Evolutionary conservation across 371 early-diverging fungal genomes (phyloP).

Genomic region (Funneliformis caledonium): DNA sequence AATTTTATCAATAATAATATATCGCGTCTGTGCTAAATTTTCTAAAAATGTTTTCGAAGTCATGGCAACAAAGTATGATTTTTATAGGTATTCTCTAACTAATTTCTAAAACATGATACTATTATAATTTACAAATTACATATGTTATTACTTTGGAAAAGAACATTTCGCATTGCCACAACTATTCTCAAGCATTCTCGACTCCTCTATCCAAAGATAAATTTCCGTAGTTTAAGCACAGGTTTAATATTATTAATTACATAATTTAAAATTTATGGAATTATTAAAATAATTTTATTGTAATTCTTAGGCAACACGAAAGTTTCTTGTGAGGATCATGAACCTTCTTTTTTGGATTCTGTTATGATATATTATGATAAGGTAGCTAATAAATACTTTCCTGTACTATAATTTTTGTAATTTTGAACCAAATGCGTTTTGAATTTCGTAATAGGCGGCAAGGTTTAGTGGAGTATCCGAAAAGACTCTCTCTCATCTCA

Average conservation of each 20-base stretch:
- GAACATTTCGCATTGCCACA: not conserved
- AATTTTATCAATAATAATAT: too few species aligned
- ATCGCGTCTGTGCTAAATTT: too few species aligned
- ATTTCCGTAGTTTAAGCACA: not conserved
- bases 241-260: not conserved
- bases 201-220: not conserved
- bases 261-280: not conserved
- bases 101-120: not conserved
- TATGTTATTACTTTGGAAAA: not conserved
- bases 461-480: slow-evolving; percentile 66
- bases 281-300: not conserved
- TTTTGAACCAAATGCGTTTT: not conserved
- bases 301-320: not conserved
- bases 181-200: not conserved
- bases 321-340: slow-evolving; percentile 54
- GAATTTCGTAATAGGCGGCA: slow-evolving; percentile 61
- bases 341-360: slow-evolving; percentile 79
- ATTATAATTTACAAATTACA: not conserved
- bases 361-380: slow-evolving; percentile 72
- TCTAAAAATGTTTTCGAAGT: not conserved
- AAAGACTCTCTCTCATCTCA: slow-evolving; percentile 78
- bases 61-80: not conserved
- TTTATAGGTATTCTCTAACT: not conserved
- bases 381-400: slow-evolving; percentile 40
- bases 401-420: slow-evolving; percentile 44